These are phyloP conservation scores for Rostrohypoxylon terebratum DNA, from an alignment of 495 filamentous ascomycete genomes.

Conservation along the genomic window DNA sequence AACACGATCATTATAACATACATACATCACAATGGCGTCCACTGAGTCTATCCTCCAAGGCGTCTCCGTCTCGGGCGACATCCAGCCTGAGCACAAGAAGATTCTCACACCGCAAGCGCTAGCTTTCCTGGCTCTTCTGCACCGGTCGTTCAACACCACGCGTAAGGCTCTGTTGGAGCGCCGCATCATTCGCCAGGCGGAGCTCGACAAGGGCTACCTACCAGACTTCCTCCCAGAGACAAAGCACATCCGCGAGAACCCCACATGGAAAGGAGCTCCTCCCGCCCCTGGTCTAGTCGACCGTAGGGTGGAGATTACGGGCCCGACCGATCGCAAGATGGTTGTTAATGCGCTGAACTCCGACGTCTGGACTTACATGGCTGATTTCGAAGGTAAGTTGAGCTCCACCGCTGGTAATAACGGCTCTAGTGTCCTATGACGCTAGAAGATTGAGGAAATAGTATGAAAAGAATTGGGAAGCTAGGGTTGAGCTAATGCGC, in stretches of 20 bases:
- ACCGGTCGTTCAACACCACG: slow-evolving; percentile 91
- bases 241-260: slow-evolving; percentile 92
- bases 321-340: slow-evolving; percentile 99
- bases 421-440: not conserved
- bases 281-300: slow-evolving; percentile 95
- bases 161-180: slow-evolving; percentile 91
- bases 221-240: slow-evolving; percentile 98
- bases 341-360: slow-evolving; percentile 98
- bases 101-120: slow-evolving; percentile 92
- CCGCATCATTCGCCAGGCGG: slow-evolving; percentile 86
- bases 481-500: slow-evolving; percentile 22
- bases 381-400: slow-evolving; percentile 89
- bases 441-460: not conserved
- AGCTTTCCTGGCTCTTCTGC: slow-evolving; percentile 92
- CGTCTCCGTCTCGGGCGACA: slow-evolving; percentile 82
- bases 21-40: slow-evolving; percentile 68
- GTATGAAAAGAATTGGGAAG: not conserved
- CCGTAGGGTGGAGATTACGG: slow-evolving; percentile 97
- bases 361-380: slow-evolving; percentile 99
- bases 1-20: slow-evolving; percentile 3
- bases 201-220: slow-evolving; percentile 91
- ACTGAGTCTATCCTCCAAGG: slow-evolving; percentile 84
- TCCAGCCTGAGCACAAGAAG: slow-evolving; percentile 83
- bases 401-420: not conserved
- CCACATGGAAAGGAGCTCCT: slow-evolving; percentile 92